These are phyloP conservation scores for Limonium bicolor DNA, from an alignment of 148 eudicot genomes.

Conservation along the genomic window DNA sequence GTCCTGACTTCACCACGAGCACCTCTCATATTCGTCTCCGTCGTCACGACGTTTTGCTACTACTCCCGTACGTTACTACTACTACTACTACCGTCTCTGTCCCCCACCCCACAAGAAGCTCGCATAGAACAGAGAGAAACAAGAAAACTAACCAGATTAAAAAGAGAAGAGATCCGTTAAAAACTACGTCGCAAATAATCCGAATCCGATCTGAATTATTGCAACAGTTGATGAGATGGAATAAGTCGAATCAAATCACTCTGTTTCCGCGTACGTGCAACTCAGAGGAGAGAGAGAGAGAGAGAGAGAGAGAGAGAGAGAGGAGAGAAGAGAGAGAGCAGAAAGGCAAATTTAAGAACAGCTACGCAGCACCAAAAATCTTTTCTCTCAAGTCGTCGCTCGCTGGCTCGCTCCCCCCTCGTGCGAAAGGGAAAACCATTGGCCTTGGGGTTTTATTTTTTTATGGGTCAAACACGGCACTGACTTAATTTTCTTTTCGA, in stretches of 20 bases:
- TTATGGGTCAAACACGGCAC: conserved; percentile 82
- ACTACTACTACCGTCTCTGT: background rate
- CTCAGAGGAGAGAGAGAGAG: no score
- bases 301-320: conserved; percentile 3
- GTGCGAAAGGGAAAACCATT: conserved; percentile 2
- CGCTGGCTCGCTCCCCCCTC: conserved; percentile 5
- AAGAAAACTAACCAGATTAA: no score
- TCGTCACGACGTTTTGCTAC: background rate
- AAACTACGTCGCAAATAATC: background rate
- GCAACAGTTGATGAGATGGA: background rate
- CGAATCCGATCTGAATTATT: background rate
- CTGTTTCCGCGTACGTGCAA: conserved; percentile 3
- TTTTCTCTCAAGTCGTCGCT: background rate
- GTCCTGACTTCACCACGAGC: conserved; percentile 32
- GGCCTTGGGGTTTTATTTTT: conserved; percentile 13
- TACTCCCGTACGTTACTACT: background rate
- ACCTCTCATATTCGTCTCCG: conserved; percentile 4
- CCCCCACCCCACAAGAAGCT: conserved; percentile 6
- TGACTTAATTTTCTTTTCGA: conserved; percentile 25
- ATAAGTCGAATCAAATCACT: background rate
- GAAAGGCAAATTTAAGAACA: background rate
- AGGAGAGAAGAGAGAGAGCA: background rate
- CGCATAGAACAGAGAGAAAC: background rate
- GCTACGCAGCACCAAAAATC: conserved; percentile 4
- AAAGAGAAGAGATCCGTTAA: background rate